Base-by-base conservation (phyloP, 2,329 filamentous ascomycete genomes). In the Fusarium tjaetaba region DNA sequence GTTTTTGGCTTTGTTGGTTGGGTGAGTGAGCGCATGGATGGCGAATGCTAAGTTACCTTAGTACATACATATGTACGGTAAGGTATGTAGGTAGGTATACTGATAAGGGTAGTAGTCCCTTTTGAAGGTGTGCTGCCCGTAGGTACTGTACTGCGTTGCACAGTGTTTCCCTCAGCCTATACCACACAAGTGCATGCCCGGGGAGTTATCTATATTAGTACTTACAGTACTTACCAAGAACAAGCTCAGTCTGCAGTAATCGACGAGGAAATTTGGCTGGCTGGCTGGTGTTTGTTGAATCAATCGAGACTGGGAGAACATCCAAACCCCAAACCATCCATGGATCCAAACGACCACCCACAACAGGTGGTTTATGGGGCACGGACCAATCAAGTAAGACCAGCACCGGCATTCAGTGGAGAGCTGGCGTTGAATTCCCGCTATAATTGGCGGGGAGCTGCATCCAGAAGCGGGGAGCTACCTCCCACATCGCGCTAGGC, bases 381-480 rank as follows among this genome's bases (percentile, higher is more conserved):
- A 75, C 68, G 60, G 73, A 6, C 73, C 71, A 77, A 45, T 56
- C 56, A 57, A 43, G 41, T 61, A 49, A 70, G 55, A 60, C 65
- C 49, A 56, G 62, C 49, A 45, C 56, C 15, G 53, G 59, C 52
- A 34, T 32, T 49, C 42, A 74, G 76, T 64, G 76, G 76, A 74
- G 76, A 70, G 64, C 61, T 57, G 76, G 70, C 69, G 64, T 49
- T 52, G 48, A 36, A 4, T 24, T 14, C 8, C 26, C 34, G 20
- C 32, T 51, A 14, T 66, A 48, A 73, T 78, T 78, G 75, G 76
- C 30, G 46, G 48, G 55, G 52, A 36, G 30, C 48, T 55, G 63
- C 67, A 51, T 57, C 30, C 18, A 68, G 63, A 76, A 72, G 74
- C 67, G 70, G 72, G 68, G 71, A 74, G 69, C 59, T 60, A 41